These are phyloP conservation scores for Lachancea cidri DNA, from an alignment of 805 yeast species.

Conservation along the genomic window DNA sequence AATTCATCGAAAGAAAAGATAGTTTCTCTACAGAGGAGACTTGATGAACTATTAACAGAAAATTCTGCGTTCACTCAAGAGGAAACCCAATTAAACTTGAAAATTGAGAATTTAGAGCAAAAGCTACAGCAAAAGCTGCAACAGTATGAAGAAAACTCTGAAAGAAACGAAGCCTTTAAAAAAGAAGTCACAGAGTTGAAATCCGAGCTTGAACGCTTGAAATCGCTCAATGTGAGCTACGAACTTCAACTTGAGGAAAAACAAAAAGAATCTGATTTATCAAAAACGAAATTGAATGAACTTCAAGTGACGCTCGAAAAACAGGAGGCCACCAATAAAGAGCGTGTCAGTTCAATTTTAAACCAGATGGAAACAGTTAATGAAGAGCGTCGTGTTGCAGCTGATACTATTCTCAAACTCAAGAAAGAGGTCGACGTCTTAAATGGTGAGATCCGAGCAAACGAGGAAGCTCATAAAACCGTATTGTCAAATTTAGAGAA, in stretches of 20 bases:
- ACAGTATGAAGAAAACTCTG: conserved; percentile 1
- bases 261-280: not conserved
- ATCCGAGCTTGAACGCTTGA: not conserved
- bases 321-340: not conserved
- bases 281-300: not conserved
- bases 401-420: too few relatives aligned
- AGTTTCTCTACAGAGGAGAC: conserved; percentile 8
- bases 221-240: not conserved
- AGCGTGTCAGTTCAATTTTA: too few relatives aligned
- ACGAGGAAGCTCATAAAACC: not conserved
- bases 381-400: too few relatives aligned
- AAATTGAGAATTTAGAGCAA: too few relatives aligned
- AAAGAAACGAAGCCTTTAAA: not conserved
- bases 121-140: conserved; percentile 7
- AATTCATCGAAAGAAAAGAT: conserved; percentile 14
- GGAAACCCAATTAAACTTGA: too few relatives aligned
- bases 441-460: not conserved
- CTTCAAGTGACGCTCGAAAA: not conserved
- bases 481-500: not conserved
- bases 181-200: not conserved
- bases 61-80: too few relatives aligned
- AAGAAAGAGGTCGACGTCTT: too few relatives aligned
- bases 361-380: too few relatives aligned
- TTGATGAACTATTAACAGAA: conserved; percentile 7
- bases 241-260: not conserved